These are phyloP conservation scores for Anaeramoeba flamelloides DNA, from an alignment of 78 protist species.

Conservation along the genomic window DNA sequence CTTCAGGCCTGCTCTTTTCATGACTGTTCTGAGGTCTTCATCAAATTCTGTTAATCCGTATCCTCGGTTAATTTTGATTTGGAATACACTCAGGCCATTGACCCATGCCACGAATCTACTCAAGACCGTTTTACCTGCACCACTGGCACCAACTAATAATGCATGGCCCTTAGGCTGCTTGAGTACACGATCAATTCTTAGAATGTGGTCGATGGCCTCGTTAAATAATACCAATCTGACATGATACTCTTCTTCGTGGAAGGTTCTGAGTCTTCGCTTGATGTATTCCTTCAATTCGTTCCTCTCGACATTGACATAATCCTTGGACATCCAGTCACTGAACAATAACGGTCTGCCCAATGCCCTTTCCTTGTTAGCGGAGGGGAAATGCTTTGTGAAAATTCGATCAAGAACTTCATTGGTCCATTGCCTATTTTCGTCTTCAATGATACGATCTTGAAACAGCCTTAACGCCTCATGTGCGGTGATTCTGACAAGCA, in stretches of 20 bases:
- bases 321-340: constrained; percentile 53
- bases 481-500: constrained; percentile 62
- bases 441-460: constrained; percentile 74
- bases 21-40: constrained; percentile 29
- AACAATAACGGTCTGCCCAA: constrained; percentile 75
- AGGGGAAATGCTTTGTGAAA: constrained; percentile 49
- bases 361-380: constrained; percentile 9
- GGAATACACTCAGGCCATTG: neutral
- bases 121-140: constrained; percentile 53
- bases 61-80: constrained; percentile 17
- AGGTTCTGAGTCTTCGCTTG: constrained; percentile 51
- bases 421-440: constrained; percentile 63
- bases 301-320: constrained; percentile 44
- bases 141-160: constrained; percentile 43
- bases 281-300: constrained; percentile 54
- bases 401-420: constrained; percentile 34
- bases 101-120: constrained; percentile 30
- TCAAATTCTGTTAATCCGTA: constrained; percentile 27
- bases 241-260: constrained; percentile 76
- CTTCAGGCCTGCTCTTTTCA: constrained; percentile 37
- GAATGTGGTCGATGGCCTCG: constrained; percentile 32
- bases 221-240: constrained; percentile 59
- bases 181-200: constrained; percentile 52
- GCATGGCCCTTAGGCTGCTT: constrained; percentile 45
- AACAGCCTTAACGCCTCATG: constrained; percentile 91